Evolutionary conservation across 352 stramenopile genomes (phyloP), one percentile per base, ranked within the genome.

Genomic region (Phytophthora pinifolia): DNA sequence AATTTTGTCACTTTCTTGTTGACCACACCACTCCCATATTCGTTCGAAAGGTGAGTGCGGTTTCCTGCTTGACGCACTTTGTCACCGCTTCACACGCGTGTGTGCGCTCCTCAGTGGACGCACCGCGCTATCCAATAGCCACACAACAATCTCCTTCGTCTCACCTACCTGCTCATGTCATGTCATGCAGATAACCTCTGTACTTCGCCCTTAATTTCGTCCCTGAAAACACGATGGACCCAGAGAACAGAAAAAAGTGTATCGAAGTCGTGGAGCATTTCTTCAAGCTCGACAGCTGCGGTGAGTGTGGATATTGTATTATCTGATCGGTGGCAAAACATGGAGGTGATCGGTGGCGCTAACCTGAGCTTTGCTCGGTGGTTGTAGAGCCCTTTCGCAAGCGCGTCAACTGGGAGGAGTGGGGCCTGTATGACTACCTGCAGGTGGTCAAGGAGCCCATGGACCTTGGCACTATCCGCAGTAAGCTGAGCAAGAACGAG

Each of bases 401-500:
- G 72, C 84, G 84, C 55, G 84, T 94, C 48, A 94, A 94, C 68
- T 94, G 84, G 84, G 84, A 94, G 54, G 84, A 94, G 55, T 94
- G 82, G 83, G 83, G 81, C 8, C 75, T 97, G 12, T 88, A 92
- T 46, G 89, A 97, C 74, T 97, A 97, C 71, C 63, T 94, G 33
- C 74, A 94, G 56, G 75, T 96, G 42, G 83, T 97, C 31, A 97
- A 97, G 59, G 77, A 83, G 54, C 90, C 90, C 32, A 97, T 97
- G 88, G 90, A 97, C 64, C 72, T 97, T 29, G 88, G 88, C 35
- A 96, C 90, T 25, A 86, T 97, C 36, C 83, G 81, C 52, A 66
- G 9, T 44, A 93, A 91, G 62, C 64, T 95, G 9, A 61, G 43
- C 54, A 92, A 91, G 64, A 80, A 76, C 31, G 83, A 93, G 57